Percentiles rank a stretch among this genome's conserved stretches.
These are phyloP conservation scores for Haplosporangium sp. DNA, from an alignment of 371 early-diverging fungal genomes.

Conservation along the genomic window DNA sequence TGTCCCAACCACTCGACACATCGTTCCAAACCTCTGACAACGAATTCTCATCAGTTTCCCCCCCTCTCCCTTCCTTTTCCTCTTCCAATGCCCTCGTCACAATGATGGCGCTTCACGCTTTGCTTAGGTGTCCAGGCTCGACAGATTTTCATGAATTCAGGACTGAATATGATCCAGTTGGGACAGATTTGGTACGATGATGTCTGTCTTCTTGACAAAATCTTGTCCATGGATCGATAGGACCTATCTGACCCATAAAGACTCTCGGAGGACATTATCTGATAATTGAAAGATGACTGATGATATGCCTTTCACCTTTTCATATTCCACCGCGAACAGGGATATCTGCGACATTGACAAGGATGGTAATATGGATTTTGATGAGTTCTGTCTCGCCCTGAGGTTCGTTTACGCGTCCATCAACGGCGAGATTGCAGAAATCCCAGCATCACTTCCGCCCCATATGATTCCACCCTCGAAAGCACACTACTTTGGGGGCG, in stretches of 20 bases:
- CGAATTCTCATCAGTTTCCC: neutral
- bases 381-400: conserved; percentile 91
- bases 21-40: no score
- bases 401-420: conserved; percentile 79
- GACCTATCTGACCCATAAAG: neutral
- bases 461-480: conserved; percentile 63
- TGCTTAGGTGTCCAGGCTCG: conserved; percentile 70
- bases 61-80: neutral
- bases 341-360: conserved; percentile 89
- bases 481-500: conserved; percentile 59
- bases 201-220: neutral
- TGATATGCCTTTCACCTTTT: neutral
- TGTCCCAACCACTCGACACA: no score
- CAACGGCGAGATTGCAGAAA: conserved; percentile 67
- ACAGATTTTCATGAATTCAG: conserved; percentile 78
- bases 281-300: no score
- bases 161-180: conserved; percentile 71
- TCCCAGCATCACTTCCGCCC: conserved; percentile 69
- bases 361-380: conserved; percentile 89
- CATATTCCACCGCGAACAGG: conserved; percentile 54
- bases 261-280: no score
- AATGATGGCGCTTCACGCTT: conserved; percentile 2
- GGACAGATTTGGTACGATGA: conserved; percentile 76
- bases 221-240: neutral
- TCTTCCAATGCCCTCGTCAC: neutral